Percentiles rank a stretch among this genome's conserved stretches.
Evolutionary conservation across 2,329 filamentous ascomycete species (phyloP).

Genomic region (Pyricularia grisea): DNA sequence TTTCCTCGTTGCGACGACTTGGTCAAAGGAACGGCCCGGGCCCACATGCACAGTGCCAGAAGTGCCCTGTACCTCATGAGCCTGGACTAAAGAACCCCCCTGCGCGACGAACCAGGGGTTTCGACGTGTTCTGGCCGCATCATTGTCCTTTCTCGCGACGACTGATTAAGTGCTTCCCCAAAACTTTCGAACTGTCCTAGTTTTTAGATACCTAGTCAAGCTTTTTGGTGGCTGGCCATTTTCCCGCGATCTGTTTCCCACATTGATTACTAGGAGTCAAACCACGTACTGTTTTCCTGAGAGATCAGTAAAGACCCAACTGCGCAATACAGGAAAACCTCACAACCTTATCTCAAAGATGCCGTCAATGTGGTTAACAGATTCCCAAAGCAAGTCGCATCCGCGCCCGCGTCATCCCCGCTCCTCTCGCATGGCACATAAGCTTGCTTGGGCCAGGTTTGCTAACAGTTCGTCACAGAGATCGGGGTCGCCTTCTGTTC

Average conservation of each 20-base stretch:
- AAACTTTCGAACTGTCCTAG: neutral
- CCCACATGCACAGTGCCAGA: neutral
- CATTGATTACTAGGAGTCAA: neutral
- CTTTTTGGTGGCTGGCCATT: neutral
- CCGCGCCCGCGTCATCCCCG: slow-evolving; percentile 11
- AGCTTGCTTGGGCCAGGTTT: neutral
- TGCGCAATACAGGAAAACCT: neutral
- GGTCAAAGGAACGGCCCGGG: neutral
- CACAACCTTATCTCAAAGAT: slow-evolving; percentile 31
- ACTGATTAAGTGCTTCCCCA: neutral
- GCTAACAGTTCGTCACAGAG: slow-evolving; percentile 47
- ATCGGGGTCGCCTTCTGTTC: slow-evolving; percentile 97
- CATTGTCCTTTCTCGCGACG: neutral
- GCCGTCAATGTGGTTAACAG: slow-evolving; percentile 93
- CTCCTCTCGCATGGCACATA: slow-evolving; percentile 5
- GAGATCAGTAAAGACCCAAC: neutral
- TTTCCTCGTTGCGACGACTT: neutral
- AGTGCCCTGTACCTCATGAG: neutral
- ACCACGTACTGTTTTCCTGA: neutral
- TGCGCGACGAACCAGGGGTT: neutral
- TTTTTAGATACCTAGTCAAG: no score
- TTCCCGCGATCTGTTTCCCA: neutral
- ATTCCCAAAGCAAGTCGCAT: slow-evolving; percentile 72
- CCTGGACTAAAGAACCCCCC: neutral
- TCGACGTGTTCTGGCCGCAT: neutral